Base-by-base conservation (phyloP, 2,329 filamentous ascomycete species). In the Cladosporium velox region DNA sequence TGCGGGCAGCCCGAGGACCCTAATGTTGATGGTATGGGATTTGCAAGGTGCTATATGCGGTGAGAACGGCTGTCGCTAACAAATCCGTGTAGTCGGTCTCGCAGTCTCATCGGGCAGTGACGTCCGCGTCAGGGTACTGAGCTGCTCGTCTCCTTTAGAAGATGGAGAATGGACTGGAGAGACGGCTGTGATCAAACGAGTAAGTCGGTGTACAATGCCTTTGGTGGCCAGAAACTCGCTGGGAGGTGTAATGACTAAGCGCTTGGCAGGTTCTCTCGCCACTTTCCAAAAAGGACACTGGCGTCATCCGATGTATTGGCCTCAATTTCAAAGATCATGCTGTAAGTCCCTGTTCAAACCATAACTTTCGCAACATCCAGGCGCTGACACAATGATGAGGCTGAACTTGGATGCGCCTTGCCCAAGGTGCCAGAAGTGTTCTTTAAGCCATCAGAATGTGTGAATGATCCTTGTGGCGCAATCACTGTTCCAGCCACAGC, bases 291-390 rank as follows among this genome's bases (percentile, higher is more conserved):
- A 72, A 72, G 24, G 84, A 87, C 69, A 82, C 85, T 59, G 85
- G 85, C 28, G 84, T 85, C 0, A 86, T 88, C 61, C 80, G 85
- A 55, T 87, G 86, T 70, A 85, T 88, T 67, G 86, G 86, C 0
- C 70, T 88, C 67, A 88, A 88, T 67, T 62, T 51, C 59, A 62
- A 52, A 35, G 59, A 62, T 34, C 59, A 62, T 32, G 59, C 59
- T n/a, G 82, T 82, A 72, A 68, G 77, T 72, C 14, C 2, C 21
- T 26, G 21, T 24, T 24, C 4, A 30, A 3, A 26, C 14, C 7
- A 52, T 52, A 12, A 28, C 21, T 12, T 15, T 30, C 26, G 26
- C 24, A 26, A 24, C 49, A 2, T 34, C 11, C 15, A 10, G 21
- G 12, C n/a, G 15, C 51, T 55, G 24, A 55, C 30, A 47, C 41